Evolutionary conservation across 768 basidiomycete genomes (phyloP), one percentile per base, ranked within the genome.

Genomic region (Roridomyces roridus): DNA sequence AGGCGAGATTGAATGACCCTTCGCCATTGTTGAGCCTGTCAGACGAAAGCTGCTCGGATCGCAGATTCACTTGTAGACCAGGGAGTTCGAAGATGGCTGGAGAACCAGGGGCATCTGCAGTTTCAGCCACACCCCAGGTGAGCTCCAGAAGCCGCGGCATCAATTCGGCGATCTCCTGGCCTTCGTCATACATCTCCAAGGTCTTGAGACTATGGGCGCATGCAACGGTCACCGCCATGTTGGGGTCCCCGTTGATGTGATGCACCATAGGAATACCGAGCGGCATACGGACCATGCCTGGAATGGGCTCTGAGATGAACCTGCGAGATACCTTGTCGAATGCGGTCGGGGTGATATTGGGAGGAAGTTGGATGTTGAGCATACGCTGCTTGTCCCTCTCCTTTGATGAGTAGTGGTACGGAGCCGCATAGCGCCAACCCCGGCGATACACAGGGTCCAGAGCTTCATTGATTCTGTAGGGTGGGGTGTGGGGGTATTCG

Each of bases 1-100:
- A 47, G 8, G 51, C 61, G 12, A 62, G 43, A 25, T 50, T 57
- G 26, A 35, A 62, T 1, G 57, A 62, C 1, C 61, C 61, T 28
- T 62, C 61, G 2, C 41, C 51, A 6, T 31, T 31, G 29, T 2
- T 12, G 20, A 0, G 20, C 31, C 1, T 14, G 14, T 28, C 43
- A 51, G 28, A 2, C 37, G 1, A 39, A 10, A 44, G 26, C 12
- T 31, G 1, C 12, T 56, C 49, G 1, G 55, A 56, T 1, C 55
- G 41, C 15, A 56, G 25, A 20, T 56, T 56, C 6, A 5, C 8
- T 35, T 50, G 41, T 42, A 56, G 43, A 1, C 47, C 47, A 6
- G 21, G 18, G 0, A 56, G 36, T 35, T 37, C 47, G 15, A 56
- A 56, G 18, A 56, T 50, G 0, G 41, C 55, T 3, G 41, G 47